A percentile compares a stretch with the other conserved stretches of the same genome.
phyloP scores from a whole-genome alignment of 2,329 filamentous ascomycete genomes.

The Bipolaris bicolor region DNA sequence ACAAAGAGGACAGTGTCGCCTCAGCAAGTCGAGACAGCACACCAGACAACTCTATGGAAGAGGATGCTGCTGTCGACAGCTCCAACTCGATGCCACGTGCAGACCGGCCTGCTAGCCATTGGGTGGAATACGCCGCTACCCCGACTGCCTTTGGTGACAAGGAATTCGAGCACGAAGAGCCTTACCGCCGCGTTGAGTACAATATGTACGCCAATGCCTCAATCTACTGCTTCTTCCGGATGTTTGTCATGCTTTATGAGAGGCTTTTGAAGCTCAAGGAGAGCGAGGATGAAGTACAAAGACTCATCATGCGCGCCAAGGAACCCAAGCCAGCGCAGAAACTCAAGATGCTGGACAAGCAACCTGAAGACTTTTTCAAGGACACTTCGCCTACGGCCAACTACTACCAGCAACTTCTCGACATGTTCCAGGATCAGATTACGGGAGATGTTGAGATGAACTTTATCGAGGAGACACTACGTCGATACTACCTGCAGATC shows the following conservation, averaged over 20 bases:
- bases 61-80: slow-evolving; percentile 72
- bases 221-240: slow-evolving; percentile 92
- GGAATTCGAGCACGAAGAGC: slow-evolving; percentile 75
- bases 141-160: slow-evolving; percentile 64
- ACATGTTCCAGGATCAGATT: slow-evolving; percentile 86
- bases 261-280: slow-evolving; percentile 84
- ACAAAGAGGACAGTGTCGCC: slow-evolving; percentile 80
- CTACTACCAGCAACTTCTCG: slow-evolving; percentile 85
- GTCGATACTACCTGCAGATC: slow-evolving; percentile 86
- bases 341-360: slow-evolving; percentile 82
- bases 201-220: slow-evolving; percentile 91
- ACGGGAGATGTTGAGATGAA: slow-evolving; percentile 79
- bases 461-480: slow-evolving; percentile 86
- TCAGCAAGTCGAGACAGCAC: slow-evolving; percentile 87
- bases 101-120: slow-evolving; percentile 70
- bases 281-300: slow-evolving; percentile 73
- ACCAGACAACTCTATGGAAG: slow-evolving; percentile 82
- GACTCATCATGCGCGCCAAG: slow-evolving; percentile 75
- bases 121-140: slow-evolving; percentile 63
- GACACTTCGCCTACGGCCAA: slow-evolving; percentile 67
- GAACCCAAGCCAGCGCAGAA: slow-evolving; percentile 80
- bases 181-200: slow-evolving; percentile 80
- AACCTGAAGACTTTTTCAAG: slow-evolving; percentile 75
- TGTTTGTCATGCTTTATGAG: slow-evolving; percentile 89
- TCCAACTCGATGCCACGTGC: slow-evolving; percentile 60